Evolutionary conservation across 345 rosid genomes (phyloP), one percentile per base, ranked within the genome.

Genomic region (Draba incana): DNA sequence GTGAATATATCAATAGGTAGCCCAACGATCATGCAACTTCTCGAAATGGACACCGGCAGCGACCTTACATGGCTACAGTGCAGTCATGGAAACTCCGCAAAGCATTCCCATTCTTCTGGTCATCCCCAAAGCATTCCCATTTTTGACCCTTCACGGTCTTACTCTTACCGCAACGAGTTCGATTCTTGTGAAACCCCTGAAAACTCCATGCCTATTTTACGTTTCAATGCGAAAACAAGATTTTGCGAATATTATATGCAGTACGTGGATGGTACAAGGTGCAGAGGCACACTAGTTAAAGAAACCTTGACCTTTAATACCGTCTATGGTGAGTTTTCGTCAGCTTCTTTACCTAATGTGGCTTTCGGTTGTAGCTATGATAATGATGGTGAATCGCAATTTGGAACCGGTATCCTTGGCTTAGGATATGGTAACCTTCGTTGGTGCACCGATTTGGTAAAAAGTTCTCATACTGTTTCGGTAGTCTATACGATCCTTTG

Each of bases 1-100:
- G 59, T 61, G 2, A 57, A 58, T 28, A 38, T 71, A 55, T 71
- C 75, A 5, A 71, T 71, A n/a, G 69, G 75, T 5, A 25, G 14
- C 35, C 75, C 75, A 45, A 69, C 50, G 2, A 7, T 44, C 8
- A 54, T n/a, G 15, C 69, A 62, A 9, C 47, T 52, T 11, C 54
- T 62, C 3, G 33, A 42, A 27, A 52, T 71, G 37, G 75, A 71
- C 41, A 53, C 63, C 0, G 55, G 12, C 0, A 71, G 75, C 3
- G 53, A 20, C 44, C 48, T 71, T 8, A 1, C 11, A 4, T 68
- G 73, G 73, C 16, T 68, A 31, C 65, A 68, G 2, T 68, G 72
- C 13, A 27, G 5, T 8, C 20, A 20, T 20, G 20, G 20, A 20
- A 20, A 20, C 20, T 12, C 3, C 24, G 2, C 74, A 59, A 49